These are phyloP conservation scores for Aspergillus brunneoviolaceus DNA, from an alignment of 2,329 filamentous ascomycete species.

Conservation along the genomic window DNA sequence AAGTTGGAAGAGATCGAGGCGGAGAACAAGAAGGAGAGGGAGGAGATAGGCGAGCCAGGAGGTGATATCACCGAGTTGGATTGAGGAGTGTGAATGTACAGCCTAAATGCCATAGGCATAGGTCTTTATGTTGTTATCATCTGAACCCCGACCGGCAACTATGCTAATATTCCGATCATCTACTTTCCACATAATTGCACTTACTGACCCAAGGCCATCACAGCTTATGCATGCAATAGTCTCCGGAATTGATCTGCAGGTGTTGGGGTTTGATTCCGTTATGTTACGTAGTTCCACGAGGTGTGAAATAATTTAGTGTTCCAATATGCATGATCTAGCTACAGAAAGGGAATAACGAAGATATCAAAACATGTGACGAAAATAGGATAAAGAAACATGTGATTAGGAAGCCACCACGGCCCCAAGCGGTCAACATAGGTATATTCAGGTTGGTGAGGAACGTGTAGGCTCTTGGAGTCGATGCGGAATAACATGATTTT, in stretches of 20 bases:
- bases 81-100: slow-evolving; percentile 16
- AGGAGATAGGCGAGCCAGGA: slow-evolving; percentile 51
- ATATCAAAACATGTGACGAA: slow-evolving; percentile 17
- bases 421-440: not conserved
- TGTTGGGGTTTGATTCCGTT: not conserved
- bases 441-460: slow-evolving; percentile 4
- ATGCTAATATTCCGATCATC: too few relatives aligned
- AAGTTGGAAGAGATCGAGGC: slow-evolving; percentile 74
- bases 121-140: not conserved
- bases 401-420: not conserved
- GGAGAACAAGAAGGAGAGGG: slow-evolving; percentile 40
- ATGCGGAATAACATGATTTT: not conserved
- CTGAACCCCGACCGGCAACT: not conserved
- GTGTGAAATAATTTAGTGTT: not conserved
- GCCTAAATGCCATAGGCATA: not conserved
- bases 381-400: not conserved
- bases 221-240: not conserved
- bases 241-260: not conserved
- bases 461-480: not conserved
- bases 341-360: slow-evolving; percentile 20
- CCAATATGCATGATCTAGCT: slow-evolving; percentile 21
- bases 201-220: too few relatives aligned
- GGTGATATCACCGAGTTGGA: slow-evolving; percentile 46
- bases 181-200: too few relatives aligned
- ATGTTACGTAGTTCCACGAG: not conserved